Evolutionary conservation across 192 early-diverging fungal species (phyloP).

Genomic region (Coemansia asiatica): DNA sequence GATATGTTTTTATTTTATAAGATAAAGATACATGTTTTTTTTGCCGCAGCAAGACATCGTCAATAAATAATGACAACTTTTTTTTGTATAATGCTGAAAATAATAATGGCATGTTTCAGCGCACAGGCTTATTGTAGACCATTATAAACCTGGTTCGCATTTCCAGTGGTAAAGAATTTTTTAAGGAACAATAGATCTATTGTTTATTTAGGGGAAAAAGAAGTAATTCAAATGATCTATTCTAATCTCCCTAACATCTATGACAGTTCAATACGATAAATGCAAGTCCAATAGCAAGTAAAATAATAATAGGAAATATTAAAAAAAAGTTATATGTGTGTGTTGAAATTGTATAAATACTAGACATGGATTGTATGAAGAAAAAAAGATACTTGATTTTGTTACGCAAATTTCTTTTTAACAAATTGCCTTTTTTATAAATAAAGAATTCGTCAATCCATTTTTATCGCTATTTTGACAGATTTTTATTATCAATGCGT

Average conservation of each 20-base stretch:
- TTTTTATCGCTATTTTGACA: background rate
- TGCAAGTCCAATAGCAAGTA: no score
- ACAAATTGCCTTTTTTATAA: background rate
- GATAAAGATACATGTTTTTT: background rate
- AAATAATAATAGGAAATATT: no score
- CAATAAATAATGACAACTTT: background rate
- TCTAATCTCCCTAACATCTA: no score
- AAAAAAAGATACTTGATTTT: background rate
- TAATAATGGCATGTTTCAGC: no score
- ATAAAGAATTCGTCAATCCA: no score
- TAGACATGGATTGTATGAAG: background rate
- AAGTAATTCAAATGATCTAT: no score
- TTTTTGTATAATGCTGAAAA: no score
- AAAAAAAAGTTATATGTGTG: no score
- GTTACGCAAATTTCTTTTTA: background rate
- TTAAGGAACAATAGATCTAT: constrained; percentile 2
- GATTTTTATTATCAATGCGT: background rate
- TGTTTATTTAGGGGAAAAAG: background rate
- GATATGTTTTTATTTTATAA: background rate
- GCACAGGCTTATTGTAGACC: no score
- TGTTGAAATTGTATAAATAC: background rate
- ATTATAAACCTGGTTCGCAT: background rate
- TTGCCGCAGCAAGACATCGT: background rate
- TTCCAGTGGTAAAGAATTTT: constrained; percentile 3
- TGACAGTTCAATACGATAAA: no score